phyloP scores from a whole-genome alignment of 1,284 basidiomycete species.

The Exobasidium rhododendri region DNA sequence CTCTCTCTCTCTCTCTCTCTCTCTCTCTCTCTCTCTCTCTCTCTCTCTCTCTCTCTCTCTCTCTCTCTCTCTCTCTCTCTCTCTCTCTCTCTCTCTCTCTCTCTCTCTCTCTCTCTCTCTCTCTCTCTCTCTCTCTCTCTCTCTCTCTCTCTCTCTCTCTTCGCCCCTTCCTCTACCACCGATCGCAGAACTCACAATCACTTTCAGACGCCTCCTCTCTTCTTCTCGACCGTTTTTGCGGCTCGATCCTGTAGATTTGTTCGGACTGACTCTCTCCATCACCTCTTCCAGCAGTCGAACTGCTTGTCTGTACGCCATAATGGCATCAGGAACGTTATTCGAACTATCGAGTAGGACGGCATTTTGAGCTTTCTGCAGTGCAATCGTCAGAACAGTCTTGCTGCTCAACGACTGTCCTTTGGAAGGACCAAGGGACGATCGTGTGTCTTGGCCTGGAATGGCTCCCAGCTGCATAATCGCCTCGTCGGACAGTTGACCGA shows the following conservation, averaged over 20 bases:
- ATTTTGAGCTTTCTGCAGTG: slow-evolving; percentile 55
- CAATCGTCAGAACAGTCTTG: slow-evolving; percentile 56
- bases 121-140: no score
- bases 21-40: no score
- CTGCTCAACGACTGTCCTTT: slow-evolving; percentile 40
- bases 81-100: no score
- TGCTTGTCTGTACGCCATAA: slow-evolving; percentile 55
- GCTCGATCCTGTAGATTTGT: neutral
- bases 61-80: no score
- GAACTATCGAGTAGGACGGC: slow-evolving; percentile 56
- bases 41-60: no score
- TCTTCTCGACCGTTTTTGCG: slow-evolving; percentile 46
- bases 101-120: no score
- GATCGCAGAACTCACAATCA: slow-evolving; percentile 44
- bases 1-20: no score
- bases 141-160: neutral
- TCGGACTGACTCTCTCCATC: slow-evolving; percentile 55
- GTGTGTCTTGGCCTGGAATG: slow-evolving; percentile 26
- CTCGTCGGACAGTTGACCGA: slow-evolving; percentile 26
- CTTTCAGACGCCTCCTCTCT: slow-evolving; percentile 51
- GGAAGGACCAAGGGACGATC: slow-evolving; percentile 37
- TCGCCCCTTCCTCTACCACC: neutral
- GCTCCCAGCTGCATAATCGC: slow-evolving; percentile 34
- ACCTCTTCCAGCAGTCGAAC: slow-evolving; percentile 56
- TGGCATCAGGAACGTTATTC: slow-evolving; percentile 55